Percentiles rank a stretch among this genome's conserved stretches.
Evolutionary conservation across 1,284 basidiomycete genomes (phyloP).

Genomic region (Cryptococcus sp.): DNA sequence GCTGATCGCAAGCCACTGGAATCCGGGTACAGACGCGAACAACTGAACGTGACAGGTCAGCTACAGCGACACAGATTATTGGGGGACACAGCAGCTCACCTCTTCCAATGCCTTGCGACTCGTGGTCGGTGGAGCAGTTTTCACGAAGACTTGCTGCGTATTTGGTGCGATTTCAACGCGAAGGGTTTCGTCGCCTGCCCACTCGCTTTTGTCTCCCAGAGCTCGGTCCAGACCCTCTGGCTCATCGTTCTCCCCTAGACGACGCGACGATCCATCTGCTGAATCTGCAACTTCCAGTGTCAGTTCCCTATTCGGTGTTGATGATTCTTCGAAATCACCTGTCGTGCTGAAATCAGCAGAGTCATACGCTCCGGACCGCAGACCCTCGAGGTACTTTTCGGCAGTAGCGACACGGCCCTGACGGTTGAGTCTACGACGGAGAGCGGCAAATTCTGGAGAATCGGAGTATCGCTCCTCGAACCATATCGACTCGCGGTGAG

Average conservation of each 20-base stretch:
- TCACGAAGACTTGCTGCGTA: conserved; percentile 87
- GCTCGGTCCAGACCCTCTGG: conserved; percentile 41
- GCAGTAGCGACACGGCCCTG: conserved; percentile 76
- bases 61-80: not conserved
- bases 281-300: conserved; percentile 13
- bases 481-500: conserved; percentile 88
- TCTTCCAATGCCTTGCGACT: conserved; percentile 83
- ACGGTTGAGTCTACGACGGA: conserved; percentile 74
- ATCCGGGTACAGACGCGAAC: conserved; percentile 52
- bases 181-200: conserved; percentile 53
- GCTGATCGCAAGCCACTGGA: conserved; percentile 75
- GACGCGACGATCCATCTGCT: conserved; percentile 45
- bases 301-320: not conserved
- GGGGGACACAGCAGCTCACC: conserved; percentile 56
- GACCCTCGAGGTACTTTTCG: conserved; percentile 70
- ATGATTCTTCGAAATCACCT: conserved; percentile 26
- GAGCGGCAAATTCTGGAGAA: conserved; percentile 63
- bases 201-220: conserved; percentile 59
- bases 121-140: conserved; percentile 88
- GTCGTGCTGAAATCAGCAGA: conserved; percentile 56
- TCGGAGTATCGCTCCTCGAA: conserved; percentile 92
- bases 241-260: conserved; percentile 51
- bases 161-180: conserved; percentile 69
- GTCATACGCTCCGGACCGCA: conserved; percentile 81
- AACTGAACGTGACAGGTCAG: conserved; percentile 28